Conservation (phyloP, 768 basidiomycete species). For the Mrakia hoshinonis region DNA sequence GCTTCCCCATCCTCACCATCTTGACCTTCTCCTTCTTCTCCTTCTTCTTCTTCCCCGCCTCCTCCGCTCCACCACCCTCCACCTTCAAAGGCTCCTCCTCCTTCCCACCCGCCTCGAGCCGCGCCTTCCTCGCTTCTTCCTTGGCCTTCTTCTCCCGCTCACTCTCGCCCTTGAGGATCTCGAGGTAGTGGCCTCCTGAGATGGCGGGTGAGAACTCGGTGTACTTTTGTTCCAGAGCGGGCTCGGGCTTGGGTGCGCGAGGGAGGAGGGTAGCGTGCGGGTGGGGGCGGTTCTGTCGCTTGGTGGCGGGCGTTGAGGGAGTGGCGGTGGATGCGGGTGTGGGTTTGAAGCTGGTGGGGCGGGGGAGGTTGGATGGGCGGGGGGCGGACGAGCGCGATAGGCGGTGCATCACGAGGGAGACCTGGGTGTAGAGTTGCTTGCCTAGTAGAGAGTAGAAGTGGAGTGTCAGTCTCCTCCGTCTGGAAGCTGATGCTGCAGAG, state of each 20-base stretch:
- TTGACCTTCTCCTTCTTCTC: constrained; percentile 30
- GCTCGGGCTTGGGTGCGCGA: constrained; percentile 8
- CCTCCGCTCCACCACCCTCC: neutral
- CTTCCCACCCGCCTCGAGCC: constrained; percentile 3
- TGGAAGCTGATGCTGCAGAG: neutral
- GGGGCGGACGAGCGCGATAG: neutral
- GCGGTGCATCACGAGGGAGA: constrained; percentile 15
- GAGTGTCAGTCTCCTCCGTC: neutral
- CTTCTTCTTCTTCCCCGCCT: constrained; percentile 23
- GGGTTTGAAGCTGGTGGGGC: neutral
- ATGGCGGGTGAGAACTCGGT: constrained; percentile 23
- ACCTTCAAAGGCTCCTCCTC: neutral
- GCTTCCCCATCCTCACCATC: constrained; percentile 27
- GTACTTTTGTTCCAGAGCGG: constrained; percentile 6
- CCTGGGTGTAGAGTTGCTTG: constrained; percentile 27
- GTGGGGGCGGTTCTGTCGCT: neutral
- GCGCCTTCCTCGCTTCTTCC: constrained; percentile 2
- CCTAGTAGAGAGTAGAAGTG: neutral
- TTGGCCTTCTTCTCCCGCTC: constrained; percentile 11
- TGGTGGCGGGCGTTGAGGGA: neutral
- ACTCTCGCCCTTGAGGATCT: constrained; percentile 13
- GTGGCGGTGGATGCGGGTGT: neutral
- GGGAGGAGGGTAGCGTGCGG: neutral
- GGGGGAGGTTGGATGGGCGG: neutral
- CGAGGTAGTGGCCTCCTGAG: constrained; percentile 10